Evolutionary conservation across 1,284 basidiomycete genomes (phyloP), one percentile per base, ranked within the genome.

Genomic region (Leccinum huronense): DNA sequence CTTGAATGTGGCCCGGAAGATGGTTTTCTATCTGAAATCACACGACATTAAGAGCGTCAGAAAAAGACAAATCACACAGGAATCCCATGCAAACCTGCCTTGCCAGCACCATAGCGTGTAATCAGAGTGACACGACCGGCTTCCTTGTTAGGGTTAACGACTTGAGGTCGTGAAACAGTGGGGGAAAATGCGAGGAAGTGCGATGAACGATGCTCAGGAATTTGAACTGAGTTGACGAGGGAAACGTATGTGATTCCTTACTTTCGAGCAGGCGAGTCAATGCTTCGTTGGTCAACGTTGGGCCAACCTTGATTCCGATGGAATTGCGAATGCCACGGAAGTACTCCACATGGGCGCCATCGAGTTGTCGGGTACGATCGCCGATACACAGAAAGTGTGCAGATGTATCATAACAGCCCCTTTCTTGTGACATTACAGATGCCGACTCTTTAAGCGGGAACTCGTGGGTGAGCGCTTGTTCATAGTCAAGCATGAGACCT

Each of bases 361-460:
- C 87, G 3, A 98, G 79, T 77, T 97, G 94, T 55, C 97, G 81
- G n/a, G 97, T 99, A 58, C 97, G 86, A 78, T 99, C 97, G 0
- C 97, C 97, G 62, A 99, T 93, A 97, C 97, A 99, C 65, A 98
- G 79, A 77, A 97, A 97, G 76, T 97, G 96, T 5, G 94, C 92
- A 6, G 94, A 94, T 8, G 92, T 90, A 72, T 94, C 94, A 78
- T 94, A 95, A 72, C 83, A 82, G n/a, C 80, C 83, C 57, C 77
- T 79, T n/a, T 71, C 69, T 42, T 69, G 65, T 30, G 64, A 33
- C 38, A 34, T 16, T 38, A 56, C 58, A 48, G 64, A 62, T 23
- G 23, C n/a, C 6, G 56, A 51, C 9, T 31, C 58, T 33, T 54
- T 64, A 1, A 56, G 79, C 63, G 56, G 75, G 68, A 88, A 83